Evolutionary conservation across 306 rosid species (phyloP).

Genomic region (Trifolium pratense): DNA sequence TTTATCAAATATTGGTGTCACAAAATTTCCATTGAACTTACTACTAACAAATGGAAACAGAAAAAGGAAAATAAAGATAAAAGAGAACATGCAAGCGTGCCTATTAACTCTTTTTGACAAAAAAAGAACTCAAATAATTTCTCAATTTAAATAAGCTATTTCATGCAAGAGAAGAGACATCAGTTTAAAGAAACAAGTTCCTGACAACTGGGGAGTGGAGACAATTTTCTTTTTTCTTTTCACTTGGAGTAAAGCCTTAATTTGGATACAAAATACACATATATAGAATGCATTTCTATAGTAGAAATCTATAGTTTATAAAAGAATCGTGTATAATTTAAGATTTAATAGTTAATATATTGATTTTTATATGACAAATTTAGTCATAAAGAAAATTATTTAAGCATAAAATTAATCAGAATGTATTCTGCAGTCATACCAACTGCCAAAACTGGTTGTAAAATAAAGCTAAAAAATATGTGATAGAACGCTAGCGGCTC

Average conservation of each 20-base stretch:
- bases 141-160: too few relatives aligned
- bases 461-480: slow-evolving; percentile 53
- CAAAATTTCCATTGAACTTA: too few relatives aligned
- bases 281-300: slow-evolving; percentile 12
- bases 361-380: not conserved
- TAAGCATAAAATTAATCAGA: slow-evolving; percentile 21
- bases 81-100: too few relatives aligned
- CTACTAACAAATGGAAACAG: too few relatives aligned
- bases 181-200: too few relatives aligned
- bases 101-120: too few relatives aligned
- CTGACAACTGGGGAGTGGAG: too few relatives aligned
- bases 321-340: slow-evolving; percentile 6
- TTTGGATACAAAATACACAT: slow-evolving; percentile 21
- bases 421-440: slow-evolving; percentile 4
- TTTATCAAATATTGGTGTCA: too few relatives aligned
- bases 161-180: too few relatives aligned
- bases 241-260: not conserved
- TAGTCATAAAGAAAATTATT: slow-evolving; percentile 22
- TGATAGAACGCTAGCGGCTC: slow-evolving; percentile 96
- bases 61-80: too few relatives aligned
- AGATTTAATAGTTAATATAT: not conserved
- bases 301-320: slow-evolving; percentile 2
- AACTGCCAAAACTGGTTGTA: slow-evolving; percentile 13
- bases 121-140: too few relatives aligned
- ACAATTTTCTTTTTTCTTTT: too few relatives aligned